Evolutionary conservation across 1,284 basidiomycete species (phyloP).

Genomic region (Porogramme epimiltina): DNA sequence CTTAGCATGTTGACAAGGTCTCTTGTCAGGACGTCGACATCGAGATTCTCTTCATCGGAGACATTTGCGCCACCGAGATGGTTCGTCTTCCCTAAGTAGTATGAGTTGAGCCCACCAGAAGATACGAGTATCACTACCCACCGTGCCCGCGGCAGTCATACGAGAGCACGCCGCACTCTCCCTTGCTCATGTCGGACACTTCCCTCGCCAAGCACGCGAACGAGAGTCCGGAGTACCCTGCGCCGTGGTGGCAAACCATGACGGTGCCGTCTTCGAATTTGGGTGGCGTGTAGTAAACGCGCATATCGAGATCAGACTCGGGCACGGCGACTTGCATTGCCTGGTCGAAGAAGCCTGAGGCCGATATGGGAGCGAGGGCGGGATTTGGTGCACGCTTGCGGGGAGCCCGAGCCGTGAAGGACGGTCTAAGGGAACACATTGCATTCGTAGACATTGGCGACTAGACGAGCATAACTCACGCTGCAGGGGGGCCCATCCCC

Average conservation of each 20-base stretch:
- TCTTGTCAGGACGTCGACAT: conserved; percentile 65
- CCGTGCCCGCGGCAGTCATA: conserved; percentile 91
- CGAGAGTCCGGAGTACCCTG: conserved; percentile 86
- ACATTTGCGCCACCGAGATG: conserved; percentile 28
- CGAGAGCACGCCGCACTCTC: conserved; percentile 83
- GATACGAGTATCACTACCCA: background rate
- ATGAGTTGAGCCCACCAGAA: conserved; percentile 7
- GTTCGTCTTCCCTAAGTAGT: conserved; percentile 30
- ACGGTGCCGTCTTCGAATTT: conserved; percentile 54
- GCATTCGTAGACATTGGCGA: background rate
- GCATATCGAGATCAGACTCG: conserved; percentile 60
- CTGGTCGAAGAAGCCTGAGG: conserved; percentile 71
- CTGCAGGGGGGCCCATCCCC: conserved; percentile 59
- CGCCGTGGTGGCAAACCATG: conserved; percentile 93
- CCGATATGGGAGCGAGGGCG: conserved; percentile 73
- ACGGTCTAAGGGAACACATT: background rate
- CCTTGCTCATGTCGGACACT: conserved; percentile 59
- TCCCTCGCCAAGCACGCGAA: conserved; percentile 90
- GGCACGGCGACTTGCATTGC: conserved; percentile 75
- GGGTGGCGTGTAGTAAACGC: conserved; percentile 78
- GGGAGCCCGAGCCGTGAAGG: conserved; percentile 18
- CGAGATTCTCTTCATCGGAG: conserved; percentile 64
- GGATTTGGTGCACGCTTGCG: conserved; percentile 49
- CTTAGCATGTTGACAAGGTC: conserved; percentile 75
- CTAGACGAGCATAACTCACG: conserved; percentile 41